Conservation (phyloP, 345 rosid species). For the Tarenaya hassleriana region DNA sequence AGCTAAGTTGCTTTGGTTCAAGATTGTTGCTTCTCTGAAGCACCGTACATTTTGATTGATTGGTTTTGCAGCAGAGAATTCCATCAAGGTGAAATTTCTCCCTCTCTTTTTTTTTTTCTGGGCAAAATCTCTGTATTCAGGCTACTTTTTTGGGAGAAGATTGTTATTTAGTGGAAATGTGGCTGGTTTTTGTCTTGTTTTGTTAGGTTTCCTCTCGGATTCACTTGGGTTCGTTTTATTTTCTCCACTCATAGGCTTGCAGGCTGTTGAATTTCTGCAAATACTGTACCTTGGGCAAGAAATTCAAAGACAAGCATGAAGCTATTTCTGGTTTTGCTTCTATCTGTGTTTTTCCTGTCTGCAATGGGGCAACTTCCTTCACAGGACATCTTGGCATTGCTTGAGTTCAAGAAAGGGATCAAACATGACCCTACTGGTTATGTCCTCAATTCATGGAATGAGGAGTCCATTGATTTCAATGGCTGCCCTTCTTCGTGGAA, state of each 20-base stretch:
- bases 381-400: constrained; percentile 89
- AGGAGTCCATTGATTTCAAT: constrained; percentile 86
- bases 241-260: constrained; percentile 17
- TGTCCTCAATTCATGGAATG: constrained; percentile 90
- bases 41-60: constrained; percentile 20
- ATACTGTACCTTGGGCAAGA: constrained; percentile 14
- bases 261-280: constrained; percentile 17
- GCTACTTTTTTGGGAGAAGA: background rate
- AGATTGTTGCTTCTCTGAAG: constrained; percentile 25
- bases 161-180: constrained; percentile 4
- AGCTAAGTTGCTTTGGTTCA: constrained; percentile 29
- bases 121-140: constrained; percentile 2
- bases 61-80: constrained; percentile 22
- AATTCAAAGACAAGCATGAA: constrained; percentile 35
- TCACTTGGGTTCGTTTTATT: constrained; percentile 19
- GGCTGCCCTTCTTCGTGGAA: constrained; percentile 99
- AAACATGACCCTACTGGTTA: constrained; percentile 96
- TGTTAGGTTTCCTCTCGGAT: constrained; percentile 19
- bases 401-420: constrained; percentile 89
- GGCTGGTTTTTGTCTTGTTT: constrained; percentile 9
- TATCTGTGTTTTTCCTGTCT: constrained; percentile 40
- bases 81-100: constrained; percentile 14
- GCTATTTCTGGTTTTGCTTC: constrained; percentile 39
- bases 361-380: constrained; percentile 92
- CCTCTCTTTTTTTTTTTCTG: background rate